A percentile compares a stretch with the other conserved stretches of the same genome.
Evolutionary conservation across 805 yeast species (phyloP).

Genomic region (Wickerhamomyces xylosicus): DNA sequence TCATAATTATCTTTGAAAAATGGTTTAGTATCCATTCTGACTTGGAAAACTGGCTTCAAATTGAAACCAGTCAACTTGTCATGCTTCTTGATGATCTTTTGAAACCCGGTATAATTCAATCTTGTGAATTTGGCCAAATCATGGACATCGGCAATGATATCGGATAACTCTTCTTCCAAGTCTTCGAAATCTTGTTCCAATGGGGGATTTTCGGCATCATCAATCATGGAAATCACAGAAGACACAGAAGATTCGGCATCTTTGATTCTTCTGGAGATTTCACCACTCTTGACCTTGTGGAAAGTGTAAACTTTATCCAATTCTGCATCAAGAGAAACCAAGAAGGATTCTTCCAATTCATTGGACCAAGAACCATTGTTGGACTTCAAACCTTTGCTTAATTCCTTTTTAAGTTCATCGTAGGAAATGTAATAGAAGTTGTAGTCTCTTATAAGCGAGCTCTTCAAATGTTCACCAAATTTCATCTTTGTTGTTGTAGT

Average conservation of each 20-base stretch:
- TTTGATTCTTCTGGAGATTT: slow-evolving; percentile 75
- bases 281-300: slow-evolving; percentile 80
- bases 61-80: slow-evolving; percentile 79
- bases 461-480: slow-evolving; percentile 89
- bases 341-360: slow-evolving; percentile 71
- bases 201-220: slow-evolving; percentile 35
- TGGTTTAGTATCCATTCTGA: slow-evolving; percentile 85
- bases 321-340: slow-evolving; percentile 64
- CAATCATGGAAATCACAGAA: slow-evolving; percentile 47
- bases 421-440: slow-evolving; percentile 84
- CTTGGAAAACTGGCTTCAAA: slow-evolving; percentile 87
- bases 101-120: slow-evolving; percentile 93
- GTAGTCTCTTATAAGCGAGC: slow-evolving; percentile 84
- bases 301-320: slow-evolving; percentile 89
- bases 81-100: slow-evolving; percentile 92
- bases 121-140: slow-evolving; percentile 91
- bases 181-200: slow-evolving; percentile 61
- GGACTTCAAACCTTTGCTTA: slow-evolving; percentile 57
- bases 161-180: slow-evolving; percentile 67
- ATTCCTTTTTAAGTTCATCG: slow-evolving; percentile 78
- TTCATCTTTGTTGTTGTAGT: slow-evolving; percentile 69
- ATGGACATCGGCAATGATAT: slow-evolving; percentile 93
- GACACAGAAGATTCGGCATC: slow-evolving; percentile 68
- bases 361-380: slow-evolving; percentile 61
- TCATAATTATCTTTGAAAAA: slow-evolving; percentile 95